Evolutionary conservation across 495 filamentous ascomycete genomes (phyloP), one percentile per base, ranked within the genome.

Genomic region (Pyronema omphalodes): DNA sequence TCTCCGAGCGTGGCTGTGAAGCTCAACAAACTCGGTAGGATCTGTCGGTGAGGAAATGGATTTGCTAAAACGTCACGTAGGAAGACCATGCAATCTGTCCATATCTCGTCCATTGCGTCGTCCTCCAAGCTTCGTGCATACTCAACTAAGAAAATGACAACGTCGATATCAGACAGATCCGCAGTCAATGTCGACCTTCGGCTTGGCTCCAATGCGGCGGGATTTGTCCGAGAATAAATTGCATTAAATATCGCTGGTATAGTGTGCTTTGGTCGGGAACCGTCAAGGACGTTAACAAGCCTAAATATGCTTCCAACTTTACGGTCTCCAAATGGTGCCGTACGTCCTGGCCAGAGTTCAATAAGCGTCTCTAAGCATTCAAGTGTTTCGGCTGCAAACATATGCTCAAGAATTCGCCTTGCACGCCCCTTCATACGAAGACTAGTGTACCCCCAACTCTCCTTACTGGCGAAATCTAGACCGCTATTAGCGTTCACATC

Each of bases 91-190:
- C 89, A 96, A 61, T 99, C 93, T 37, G 77, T 71, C 91, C 91
- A 99, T 34, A 99, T 94, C 68, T 99, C 91, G 62, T 99, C 93
- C 73, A 96, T 89, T n/a, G 91, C 83, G 71, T 99, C 91, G 59
- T 99, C 91, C 61, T 99, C 91, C 11, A 94, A 71, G 3, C 87
- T 89, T 18, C 78, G 75, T 1, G 87, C 81, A 64, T 96, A 99
- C 46, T 86, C 83, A 5, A 91, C 81, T 52, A 96, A 67, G 64
- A 96, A 99, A 15, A 80, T 76, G 7, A 88, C 85, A 12, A 96
- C 70, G 59, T 93, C 87, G 1, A 76, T 74, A 55, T 94, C 89
- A 19, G 79, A 76, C 6, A 96, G 67, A 55, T 80, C 82, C 7
- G 87, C 84, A 0, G 89, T 93, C 58, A 96, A 67, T 0, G 84